These are phyloP conservation scores for Trichoderma endophyticum DNA, from an alignment of 2,329 filamentous ascomycete species.

Conservation along the genomic window DNA sequence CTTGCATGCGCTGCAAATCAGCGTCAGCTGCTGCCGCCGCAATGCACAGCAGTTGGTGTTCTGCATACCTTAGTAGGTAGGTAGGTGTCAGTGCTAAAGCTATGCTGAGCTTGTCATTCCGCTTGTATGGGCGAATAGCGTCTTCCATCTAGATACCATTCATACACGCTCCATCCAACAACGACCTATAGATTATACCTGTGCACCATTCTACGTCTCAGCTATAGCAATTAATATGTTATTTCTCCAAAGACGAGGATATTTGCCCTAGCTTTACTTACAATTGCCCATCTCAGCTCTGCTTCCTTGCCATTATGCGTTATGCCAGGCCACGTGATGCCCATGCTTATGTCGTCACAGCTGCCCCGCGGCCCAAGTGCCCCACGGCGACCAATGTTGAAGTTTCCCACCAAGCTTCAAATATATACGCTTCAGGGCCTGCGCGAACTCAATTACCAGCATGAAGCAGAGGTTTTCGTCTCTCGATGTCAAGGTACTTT, in stretches of 20 bases:
- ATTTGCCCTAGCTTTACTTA: neutral
- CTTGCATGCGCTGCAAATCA: neutral
- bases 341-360: constrained; percentile 13
- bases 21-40: neutral
- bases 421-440: neutral
- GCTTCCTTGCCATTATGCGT: neutral
- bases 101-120: neutral
- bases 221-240: neutral
- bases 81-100: neutral
- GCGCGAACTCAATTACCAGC: constrained; percentile 25
- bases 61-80: neutral
- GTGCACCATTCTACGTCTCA: neutral
- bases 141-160: neutral
- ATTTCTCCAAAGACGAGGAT: neutral
- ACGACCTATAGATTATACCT: neutral
- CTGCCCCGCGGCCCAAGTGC: constrained; percentile 19
- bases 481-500: constrained; percentile 66
- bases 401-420: neutral
- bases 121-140: neutral
- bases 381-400: constrained; percentile 8
- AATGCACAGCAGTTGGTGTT: neutral
- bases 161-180: neutral
- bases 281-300: neutral
- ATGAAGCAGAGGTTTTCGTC: constrained; percentile 83
- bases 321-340: constrained; percentile 5